Evolutionary conservation across 2,329 filamentous ascomycete species (phyloP).

Genomic region (Penicillium sp.): DNA sequence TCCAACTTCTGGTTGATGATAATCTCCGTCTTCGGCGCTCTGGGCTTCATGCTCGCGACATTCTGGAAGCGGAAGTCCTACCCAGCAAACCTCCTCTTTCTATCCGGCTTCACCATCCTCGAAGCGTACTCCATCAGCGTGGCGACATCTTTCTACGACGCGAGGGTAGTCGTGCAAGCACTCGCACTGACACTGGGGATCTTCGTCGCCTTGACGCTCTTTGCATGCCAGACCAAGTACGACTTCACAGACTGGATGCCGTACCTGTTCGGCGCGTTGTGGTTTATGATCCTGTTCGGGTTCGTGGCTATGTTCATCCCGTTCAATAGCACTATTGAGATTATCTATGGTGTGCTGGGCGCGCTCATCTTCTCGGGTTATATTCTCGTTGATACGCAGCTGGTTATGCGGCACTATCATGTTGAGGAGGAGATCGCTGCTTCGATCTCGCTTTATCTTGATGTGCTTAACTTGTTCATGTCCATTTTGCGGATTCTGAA

Average conservation of each 20-base stretch:
- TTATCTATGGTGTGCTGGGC: slow-evolving; percentile 75
- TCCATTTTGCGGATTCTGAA: slow-evolving; percentile 94
- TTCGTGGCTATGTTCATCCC: slow-evolving; percentile 92
- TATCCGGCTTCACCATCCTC: slow-evolving; percentile 81
- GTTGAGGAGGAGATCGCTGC: slow-evolving; percentile 98
- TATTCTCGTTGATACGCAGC: slow-evolving; percentile 92
- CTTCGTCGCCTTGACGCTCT: slow-evolving; percentile 65
- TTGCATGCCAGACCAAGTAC: slow-evolving; percentile 96
- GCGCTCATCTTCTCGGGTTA: slow-evolving; percentile 92
- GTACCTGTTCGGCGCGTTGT: slow-evolving; percentile 85
- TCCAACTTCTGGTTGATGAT: slow-evolving; percentile 79
- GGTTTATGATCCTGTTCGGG: slow-evolving; percentile 86
- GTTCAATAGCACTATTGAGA: slow-evolving; percentile 73
- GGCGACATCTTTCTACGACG: slow-evolving; percentile 85
- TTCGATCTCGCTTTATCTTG: slow-evolving; percentile 89
- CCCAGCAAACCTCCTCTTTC: slow-evolving; percentile 90
- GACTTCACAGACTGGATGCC: slow-evolving; percentile 98
- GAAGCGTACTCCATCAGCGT: slow-evolving; percentile 94
- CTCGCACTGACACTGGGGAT: slow-evolving; percentile 75
- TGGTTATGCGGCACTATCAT: slow-evolving; percentile 93
- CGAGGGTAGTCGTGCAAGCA: slow-evolving; percentile 80
- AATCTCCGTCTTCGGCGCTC: slow-evolving; percentile 77
- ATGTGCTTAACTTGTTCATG: slow-evolving; percentile 96
- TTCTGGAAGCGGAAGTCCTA: slow-evolving; percentile 97
- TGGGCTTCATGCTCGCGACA: slow-evolving; percentile 80